Evolutionary conservation across 441 rosid genomes (phyloP).

Genomic region (Pelargonium australe): DNA sequence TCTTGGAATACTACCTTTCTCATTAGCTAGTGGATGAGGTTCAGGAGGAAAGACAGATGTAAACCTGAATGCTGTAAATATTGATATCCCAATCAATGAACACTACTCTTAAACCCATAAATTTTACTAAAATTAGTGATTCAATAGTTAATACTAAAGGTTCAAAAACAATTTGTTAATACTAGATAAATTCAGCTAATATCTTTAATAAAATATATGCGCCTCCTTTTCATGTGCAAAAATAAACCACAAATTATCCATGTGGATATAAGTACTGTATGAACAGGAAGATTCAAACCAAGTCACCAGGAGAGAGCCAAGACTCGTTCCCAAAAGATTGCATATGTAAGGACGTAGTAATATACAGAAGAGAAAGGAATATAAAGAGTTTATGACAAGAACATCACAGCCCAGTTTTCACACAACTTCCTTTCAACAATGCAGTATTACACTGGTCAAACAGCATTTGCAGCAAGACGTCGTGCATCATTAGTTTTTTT

Average conservation of each 20-base stretch:
- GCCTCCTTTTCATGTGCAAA: not conserved
- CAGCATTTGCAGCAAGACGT: not conserved
- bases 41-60: slow-evolving; percentile 89
- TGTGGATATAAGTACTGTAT: not conserved
- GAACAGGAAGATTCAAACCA: not conserved
- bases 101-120: not conserved
- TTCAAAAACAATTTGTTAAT: not conserved
- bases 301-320: not conserved
- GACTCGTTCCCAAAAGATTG: not conserved
- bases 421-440: not conserved
- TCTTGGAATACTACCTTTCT: slow-evolving; percentile 39
- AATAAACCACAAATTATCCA: not conserved
- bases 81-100: slow-evolving; percentile 18
- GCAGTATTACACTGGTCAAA: not conserved
- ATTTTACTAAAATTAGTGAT: not conserved
- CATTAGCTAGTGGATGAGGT: slow-evolving; percentile 73
- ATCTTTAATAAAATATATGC: not conserved
- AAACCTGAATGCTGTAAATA: slow-evolving; percentile 71
- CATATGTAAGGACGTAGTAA: not conserved
- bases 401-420: not conserved
- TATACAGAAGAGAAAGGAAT: not conserved
- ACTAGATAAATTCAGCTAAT: not conserved
- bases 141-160: not conserved
- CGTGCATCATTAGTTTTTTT: not conserved
- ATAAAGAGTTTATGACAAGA: not conserved